A percentile compares a stretch with the other conserved stretches of the same genome.
phyloP scores from a whole-genome alignment of 305 asterid genomes.

The Fraxinus velutina region DNA sequence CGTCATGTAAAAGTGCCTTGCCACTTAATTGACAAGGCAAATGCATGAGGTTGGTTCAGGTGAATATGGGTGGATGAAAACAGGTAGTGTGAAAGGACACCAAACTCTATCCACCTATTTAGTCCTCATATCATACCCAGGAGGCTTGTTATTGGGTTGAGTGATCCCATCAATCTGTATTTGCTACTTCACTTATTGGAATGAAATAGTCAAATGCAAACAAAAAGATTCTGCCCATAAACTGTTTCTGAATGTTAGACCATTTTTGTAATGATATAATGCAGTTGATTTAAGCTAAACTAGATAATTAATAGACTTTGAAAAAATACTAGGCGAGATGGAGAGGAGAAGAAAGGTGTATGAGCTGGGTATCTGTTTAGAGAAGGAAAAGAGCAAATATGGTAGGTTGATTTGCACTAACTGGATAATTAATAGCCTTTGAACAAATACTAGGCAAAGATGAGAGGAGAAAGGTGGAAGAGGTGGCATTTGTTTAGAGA shows the following conservation, averaged over 20 bases:
- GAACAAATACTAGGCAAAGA: neutral
- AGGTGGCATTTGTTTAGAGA: neutral
- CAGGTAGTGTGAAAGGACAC: neutral
- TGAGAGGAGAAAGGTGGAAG: neutral
- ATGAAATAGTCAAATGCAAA: neutral
- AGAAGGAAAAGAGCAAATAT: neutral
- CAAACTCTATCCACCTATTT: neutral
- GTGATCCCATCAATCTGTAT: neutral
- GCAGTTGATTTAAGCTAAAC: neutral
- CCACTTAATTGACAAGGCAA: neutral
- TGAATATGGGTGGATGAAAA: neutral
- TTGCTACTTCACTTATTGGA: neutral
- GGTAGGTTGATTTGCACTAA: neutral
- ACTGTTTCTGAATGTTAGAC: neutral
- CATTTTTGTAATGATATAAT: neutral
- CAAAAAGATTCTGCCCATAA: neutral
- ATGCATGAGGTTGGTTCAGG: neutral
- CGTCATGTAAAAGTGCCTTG: neutral
- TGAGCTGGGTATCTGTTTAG: neutral
- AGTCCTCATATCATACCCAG: neutral
- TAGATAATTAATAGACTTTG: neutral
- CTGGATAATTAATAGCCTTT: neutral
- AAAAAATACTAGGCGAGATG: neutral
- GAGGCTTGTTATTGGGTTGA: neutral
- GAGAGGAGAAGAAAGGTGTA: neutral